Evolutionary conservation across 768 basidiomycete genomes (phyloP), one percentile per base, ranked within the genome.

Genomic region (Amanita phalloides): DNA sequence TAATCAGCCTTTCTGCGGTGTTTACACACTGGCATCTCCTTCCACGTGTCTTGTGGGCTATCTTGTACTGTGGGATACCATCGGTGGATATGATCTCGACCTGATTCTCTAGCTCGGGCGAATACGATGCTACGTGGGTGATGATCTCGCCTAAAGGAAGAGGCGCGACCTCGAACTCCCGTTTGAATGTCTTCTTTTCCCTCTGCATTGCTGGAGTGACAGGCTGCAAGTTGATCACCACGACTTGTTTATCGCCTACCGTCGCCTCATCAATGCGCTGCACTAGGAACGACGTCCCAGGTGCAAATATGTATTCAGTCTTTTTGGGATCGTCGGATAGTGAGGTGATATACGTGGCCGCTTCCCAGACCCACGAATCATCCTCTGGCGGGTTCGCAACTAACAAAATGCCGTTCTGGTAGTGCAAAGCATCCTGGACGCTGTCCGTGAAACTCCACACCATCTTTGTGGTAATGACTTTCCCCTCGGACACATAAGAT

Each of bases 371-470:
- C 39, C 49, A 50, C 7, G 49, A 30, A 10, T 26, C 21, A 45
- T 45, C 43, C 6, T 50, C 35, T 9, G 55, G 47, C 10, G 32
- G 20, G 21, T 49, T 55, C 14, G 41, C 55, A 7, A 54, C 43
- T 25, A 55, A 25, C n/a, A 55, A 14, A 20, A 55, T 55, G 4
- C 54, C 54, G 53, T 55, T 55, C 32, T 23, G 37, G 35, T 55
- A 55, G 39, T 55, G 54, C 54, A 54, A 4, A 4, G 54, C 54
- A 20, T 54, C 43, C 26, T 55, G 10, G 30, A 42, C 10, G 23
- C 6, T 20, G 8, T 55, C 54, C 20, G 54, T 47, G 51, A 55
- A 55, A 38, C 54, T 55, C 43, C 53, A 55, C 14, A 53, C 28
- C 52, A 54, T 54, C 53, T 55, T 55, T 10, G 54, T 55, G 14